These are phyloP conservation scores for Ceratobasidium sp. DNA, from an alignment of 1,284 basidiomycete species.

Conservation along the genomic window DNA sequence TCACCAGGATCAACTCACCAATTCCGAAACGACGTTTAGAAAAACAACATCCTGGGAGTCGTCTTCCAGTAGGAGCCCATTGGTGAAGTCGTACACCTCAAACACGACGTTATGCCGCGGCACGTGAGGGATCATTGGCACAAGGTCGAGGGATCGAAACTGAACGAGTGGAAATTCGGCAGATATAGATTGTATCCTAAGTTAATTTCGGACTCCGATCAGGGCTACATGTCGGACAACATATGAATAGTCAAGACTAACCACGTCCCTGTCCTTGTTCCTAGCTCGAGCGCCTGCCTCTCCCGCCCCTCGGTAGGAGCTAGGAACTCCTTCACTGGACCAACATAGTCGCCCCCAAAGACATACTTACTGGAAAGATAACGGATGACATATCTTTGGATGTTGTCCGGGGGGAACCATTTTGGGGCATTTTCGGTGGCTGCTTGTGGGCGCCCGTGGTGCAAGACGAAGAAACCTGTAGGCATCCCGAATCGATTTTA, in stretches of 20 bases:
- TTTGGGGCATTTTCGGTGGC: not conserved
- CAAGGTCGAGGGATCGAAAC: not conserved
- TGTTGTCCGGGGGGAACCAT: constrained; percentile 31
- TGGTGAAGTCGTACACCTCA: constrained; percentile 8
- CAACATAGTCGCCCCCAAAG: constrained; percentile 1
- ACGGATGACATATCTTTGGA: not conserved
- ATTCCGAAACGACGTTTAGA: not conserved
- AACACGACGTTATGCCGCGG: not conserved
- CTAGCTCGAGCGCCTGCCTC: not conserved
- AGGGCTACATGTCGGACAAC: no score
- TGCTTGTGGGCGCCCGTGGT: constrained; percentile 17
- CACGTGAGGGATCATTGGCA: not conserved
- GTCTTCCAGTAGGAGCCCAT: not conserved
- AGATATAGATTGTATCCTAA: not conserved
- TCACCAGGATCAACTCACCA: not conserved
- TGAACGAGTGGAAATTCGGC: constrained; percentile 1
- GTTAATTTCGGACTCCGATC: not conserved
- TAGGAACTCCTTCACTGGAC: constrained; percentile 2
- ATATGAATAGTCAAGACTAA: not conserved
- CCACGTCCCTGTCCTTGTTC: not conserved
- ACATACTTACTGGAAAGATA: not conserved
- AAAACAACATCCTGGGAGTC: constrained; percentile 1
- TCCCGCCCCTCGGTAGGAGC: not conserved
- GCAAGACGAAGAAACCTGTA: constrained; percentile 13
- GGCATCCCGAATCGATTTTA: no score